Evolutionary conservation across 1,139 yeast species (phyloP), one percentile per base, ranked within the genome.

Genomic region (Waltiozyma sp.): DNA sequence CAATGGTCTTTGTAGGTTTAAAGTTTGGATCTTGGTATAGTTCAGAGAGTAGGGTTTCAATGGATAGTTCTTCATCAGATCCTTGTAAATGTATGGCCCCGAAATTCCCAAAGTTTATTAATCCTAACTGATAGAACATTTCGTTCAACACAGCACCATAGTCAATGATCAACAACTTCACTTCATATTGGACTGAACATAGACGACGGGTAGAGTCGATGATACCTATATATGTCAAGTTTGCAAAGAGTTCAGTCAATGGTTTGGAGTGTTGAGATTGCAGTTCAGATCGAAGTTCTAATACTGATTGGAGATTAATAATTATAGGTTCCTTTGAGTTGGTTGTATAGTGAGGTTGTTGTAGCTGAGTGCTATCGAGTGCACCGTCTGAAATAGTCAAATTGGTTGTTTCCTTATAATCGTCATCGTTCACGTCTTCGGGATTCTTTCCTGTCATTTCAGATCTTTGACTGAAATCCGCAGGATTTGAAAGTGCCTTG

Each of bases 161-260:
- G 59, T 91, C 96, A 37, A 93, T 78, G 19, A 91, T 62, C 56
- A 73, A 83, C 31, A 91, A 66, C 46, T 77, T 77, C 11, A 89
- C 82, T 49, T 83, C 95, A 55, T 79, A 75, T 57, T 93, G 99
- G 42, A 91, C 69, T 21, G 96, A 84, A 15, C 84, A 80, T 16
- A 91, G 63, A 36, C 97, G 66, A 49, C 77, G 72, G 4, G 61
- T 57, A 23, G 73, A 74, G 58, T 89, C 97, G 1, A 86, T 91
- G 5, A 91, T 65, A 0, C 99, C 98, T 10, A 91, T 80, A 56
- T 73, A 87, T 0, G 81, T 76, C 42, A 84, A 75, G 46, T 83
- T 77, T 18, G 80, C 73, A 58, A 91, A 77, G 1, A 86, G 63
- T 38, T 75, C 73, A 0, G 95, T 81, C 26, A 91, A 60, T 5